Base-by-base conservation (phyloP, 2,329 filamentous ascomycete genomes). In the Pseudogymnoascus sp. region DNA sequence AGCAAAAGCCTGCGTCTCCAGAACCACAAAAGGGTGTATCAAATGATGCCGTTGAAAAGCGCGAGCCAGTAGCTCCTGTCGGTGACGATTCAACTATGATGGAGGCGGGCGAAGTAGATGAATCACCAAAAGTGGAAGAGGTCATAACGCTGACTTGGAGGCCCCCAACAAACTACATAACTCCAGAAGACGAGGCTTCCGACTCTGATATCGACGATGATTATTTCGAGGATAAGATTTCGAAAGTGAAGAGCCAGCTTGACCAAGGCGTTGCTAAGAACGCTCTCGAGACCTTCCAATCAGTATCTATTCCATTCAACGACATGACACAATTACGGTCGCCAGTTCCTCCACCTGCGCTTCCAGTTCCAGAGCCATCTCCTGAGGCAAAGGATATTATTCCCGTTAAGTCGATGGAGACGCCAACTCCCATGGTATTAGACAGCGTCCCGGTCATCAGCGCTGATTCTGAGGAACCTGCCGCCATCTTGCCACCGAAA, bases 151-250 rank as follows among this genome's bases (percentile, higher is more conserved):
- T 57, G 30, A 38, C 38, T 15, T 23, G 57, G 57, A 59, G 23
- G 18, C 57, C 57, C 10, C 55, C 35, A 35, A 35, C 30, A 26
- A 35, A 18, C 30, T 35, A 59, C 38, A 37, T 41, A 10, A 30
- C 34, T 30, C 57, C 18, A 59, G 58, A 60, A 23, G 60, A 61
- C 19, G 60, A 61, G 70, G 39, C 60, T 13, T 68, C 67, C 1
- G 66, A 70, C 58, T 65, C 71, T 56, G 69, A 71, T n/a, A 61
- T 71, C 21, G 65, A 66, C 34, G 69, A 71, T 58, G 62, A 65
- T 28, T 71, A 70, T 57, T 71, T 71, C 18, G 69, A 69, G 56
- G 63, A 66, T 23, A 69, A 71, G 55, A 67, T 71, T 35, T 62
- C 66, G 8, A 66, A 65, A 35, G 58, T 67, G 12, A 61, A 67